Evolutionary conservation across 164 flowering plant species (phyloP).

Genomic region (Sedum album): DNA sequence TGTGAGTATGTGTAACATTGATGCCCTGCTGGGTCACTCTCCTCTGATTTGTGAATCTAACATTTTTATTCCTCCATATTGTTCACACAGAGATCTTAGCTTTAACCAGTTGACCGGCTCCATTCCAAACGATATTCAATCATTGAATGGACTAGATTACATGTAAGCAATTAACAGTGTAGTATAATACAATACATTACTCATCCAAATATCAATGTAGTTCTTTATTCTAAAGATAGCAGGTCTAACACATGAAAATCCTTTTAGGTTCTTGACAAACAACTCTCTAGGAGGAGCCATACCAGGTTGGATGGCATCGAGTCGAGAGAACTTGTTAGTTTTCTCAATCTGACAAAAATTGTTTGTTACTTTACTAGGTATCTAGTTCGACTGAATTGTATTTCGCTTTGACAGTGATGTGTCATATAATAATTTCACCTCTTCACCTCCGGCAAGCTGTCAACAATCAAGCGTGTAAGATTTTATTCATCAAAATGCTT

Average conservation of each 20-base stretch:
- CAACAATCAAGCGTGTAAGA: conserved; percentile 36
- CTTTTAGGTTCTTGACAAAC: conserved; percentile 11
- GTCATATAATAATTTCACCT: conserved; percentile 66
- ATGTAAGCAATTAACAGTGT: conserved; percentile 11
- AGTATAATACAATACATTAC: not conserved
- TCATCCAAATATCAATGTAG: not conserved
- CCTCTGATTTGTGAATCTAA: not conserved
- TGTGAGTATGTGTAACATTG: not conserved
- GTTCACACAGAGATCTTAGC: conserved; percentile 46
- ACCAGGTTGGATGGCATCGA: conserved; percentile 6
- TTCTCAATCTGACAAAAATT: not conserved
- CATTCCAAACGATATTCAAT: conserved; percentile 22
- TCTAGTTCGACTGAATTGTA: not conserved
- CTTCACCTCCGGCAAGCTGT: conserved; percentile 26
- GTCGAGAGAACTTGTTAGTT: not conserved
- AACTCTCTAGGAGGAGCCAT: conserved; percentile 11
- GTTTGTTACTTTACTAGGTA: not conserved
- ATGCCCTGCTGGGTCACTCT: not conserved
- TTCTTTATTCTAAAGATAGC: not conserved
- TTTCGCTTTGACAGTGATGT: conserved; percentile 50
- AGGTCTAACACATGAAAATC: not conserved
- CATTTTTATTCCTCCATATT: not conserved
- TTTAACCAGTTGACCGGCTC: conserved; percentile 42
- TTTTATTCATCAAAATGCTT: not conserved
- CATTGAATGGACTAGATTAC: conserved; percentile 8